Conservation (phyloP, 1,284 basidiomycete species). For the Pascua sp. region DNA sequence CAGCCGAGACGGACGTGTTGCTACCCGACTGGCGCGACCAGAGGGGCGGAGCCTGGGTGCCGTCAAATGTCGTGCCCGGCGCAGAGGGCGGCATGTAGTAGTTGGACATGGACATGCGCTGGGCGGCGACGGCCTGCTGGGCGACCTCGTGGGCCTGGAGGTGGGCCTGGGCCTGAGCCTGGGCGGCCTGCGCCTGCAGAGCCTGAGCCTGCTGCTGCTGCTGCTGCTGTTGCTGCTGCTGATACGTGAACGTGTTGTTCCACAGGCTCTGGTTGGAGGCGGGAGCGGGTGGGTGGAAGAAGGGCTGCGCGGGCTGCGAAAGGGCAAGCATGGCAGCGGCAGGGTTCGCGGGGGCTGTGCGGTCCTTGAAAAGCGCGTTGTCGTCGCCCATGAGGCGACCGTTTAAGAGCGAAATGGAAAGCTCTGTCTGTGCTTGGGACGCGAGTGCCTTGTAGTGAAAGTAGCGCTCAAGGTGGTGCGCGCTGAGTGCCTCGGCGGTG, state of each 20-base stretch:
- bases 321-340: conserved; percentile 31
- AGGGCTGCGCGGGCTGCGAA: conserved; percentile 12
- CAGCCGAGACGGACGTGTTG: conserved; percentile 16
- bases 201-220: conserved; percentile 13
- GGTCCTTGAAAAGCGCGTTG: conserved; percentile 20
- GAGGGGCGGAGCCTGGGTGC: conserved; percentile 6
- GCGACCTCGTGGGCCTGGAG: conserved; percentile 36
- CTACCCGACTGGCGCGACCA: conserved; percentile 22
- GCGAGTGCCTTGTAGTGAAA: conserved; percentile 45
- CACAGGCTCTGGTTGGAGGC: conserved; percentile 8
- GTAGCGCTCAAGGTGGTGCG: conserved; percentile 43
- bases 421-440: conserved; percentile 37
- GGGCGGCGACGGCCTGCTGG: conserved; percentile 25
- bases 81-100: conserved; percentile 22
- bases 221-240: conserved; percentile 17
- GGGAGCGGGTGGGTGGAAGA: conserved; percentile 7
- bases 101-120: conserved; percentile 21
- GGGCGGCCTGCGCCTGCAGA: conserved; percentile 21
- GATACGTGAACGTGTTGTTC: conserved; percentile 21
- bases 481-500: conserved; percentile 36
- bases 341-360: neutral
- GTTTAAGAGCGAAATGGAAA: conserved; percentile 20
- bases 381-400: conserved; percentile 14
- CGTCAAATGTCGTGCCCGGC: neutral
- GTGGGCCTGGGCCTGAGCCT: conserved; percentile 32